Evolutionary conservation across 2,329 filamentous ascomycete genomes (phyloP).

Genomic region (Fusarium tupiense): DNA sequence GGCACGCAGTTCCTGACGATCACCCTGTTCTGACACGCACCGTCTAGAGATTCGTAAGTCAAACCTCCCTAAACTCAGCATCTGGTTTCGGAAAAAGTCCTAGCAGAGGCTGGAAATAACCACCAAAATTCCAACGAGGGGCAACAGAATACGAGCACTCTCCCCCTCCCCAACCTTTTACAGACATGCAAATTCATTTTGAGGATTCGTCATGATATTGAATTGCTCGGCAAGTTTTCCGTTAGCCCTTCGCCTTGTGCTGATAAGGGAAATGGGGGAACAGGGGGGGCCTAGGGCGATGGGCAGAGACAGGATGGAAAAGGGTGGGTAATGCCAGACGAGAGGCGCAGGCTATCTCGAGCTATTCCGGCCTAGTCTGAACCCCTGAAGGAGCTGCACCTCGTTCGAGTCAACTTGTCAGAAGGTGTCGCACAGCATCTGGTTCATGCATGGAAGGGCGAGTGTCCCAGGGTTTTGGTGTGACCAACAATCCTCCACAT

Average conservation of each 20-base stretch:
- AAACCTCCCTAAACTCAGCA: neutral
- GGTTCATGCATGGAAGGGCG: slow-evolving; percentile 20
- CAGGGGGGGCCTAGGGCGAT: neutral
- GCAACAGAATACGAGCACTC: slow-evolving; percentile 9
- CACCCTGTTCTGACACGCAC: slow-evolving; percentile 27
- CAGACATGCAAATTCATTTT: neutral
- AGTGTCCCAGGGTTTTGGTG: slow-evolving; percentile 30
- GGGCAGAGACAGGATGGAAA: slow-evolving; percentile 2
- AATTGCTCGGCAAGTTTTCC: slow-evolving; percentile 17
- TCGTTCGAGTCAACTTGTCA: slow-evolving; percentile 8
- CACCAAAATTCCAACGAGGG: slow-evolving; percentile 7
- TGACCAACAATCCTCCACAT: neutral
- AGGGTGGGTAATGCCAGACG: slow-evolving; percentile 18
- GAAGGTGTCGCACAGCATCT: slow-evolving; percentile 21
- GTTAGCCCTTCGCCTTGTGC: neutral
- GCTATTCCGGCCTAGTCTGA: slow-evolving; percentile 7
- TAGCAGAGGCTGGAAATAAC: slow-evolving; percentile 10
- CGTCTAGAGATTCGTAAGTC: slow-evolving; percentile 20
- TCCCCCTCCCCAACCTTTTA: neutral
- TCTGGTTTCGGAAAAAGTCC: slow-evolving; percentile 15
- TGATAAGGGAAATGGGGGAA: slow-evolving; percentile 29
- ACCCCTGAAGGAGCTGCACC: slow-evolving; percentile 19
- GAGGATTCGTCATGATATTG: neutral
- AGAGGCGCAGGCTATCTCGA: slow-evolving; percentile 25
- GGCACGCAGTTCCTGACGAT: slow-evolving; percentile 30